Evolutionary conservation across 352 stramenopile species (phyloP).

Genomic region (Pythium chondricola): DNA sequence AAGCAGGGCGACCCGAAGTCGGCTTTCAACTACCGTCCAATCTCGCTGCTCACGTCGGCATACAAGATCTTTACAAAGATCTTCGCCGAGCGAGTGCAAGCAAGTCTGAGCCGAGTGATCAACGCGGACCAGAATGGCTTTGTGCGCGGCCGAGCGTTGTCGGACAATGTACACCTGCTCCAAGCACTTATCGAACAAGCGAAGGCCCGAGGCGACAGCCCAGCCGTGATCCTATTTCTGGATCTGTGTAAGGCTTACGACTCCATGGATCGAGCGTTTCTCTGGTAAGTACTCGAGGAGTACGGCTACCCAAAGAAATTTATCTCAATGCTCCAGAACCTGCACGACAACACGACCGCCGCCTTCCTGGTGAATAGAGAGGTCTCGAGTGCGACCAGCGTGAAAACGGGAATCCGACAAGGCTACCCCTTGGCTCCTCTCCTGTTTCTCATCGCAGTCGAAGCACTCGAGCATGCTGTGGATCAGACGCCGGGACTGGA

Average conservation of each 20-base stretch:
- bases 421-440: constrained; percentile 19
- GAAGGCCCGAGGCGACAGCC: no score
- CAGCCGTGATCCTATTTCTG: constrained; percentile 2
- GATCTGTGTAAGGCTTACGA: constrained; percentile 21
- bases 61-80: constrained; percentile 24
- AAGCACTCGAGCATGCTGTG: constrained; percentile 6
- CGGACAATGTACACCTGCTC: constrained; percentile 6
- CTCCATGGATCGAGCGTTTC: constrained; percentile 6
- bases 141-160: constrained; percentile 2
- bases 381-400: neutral
- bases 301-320: constrained; percentile 3
- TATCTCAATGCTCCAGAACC: neutral
- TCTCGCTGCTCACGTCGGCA: constrained; percentile 10
- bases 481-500: neutral
- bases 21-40: constrained; percentile 20
- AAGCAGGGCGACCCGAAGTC: constrained; percentile 14
- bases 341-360: constrained; percentile 3
- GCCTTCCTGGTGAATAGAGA: constrained; percentile 11
- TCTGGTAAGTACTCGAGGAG: neutral
- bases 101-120: constrained; percentile 2
- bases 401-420: constrained; percentile 15
- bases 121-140: constrained; percentile 21
- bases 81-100: constrained; percentile 5
- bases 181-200: constrained; percentile 1
- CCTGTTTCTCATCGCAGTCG: constrained; percentile 15